Conservation (phyloP, 2,329 filamentous ascomycete species). For the Immersiporthe knoxdaviesiana region DNA sequence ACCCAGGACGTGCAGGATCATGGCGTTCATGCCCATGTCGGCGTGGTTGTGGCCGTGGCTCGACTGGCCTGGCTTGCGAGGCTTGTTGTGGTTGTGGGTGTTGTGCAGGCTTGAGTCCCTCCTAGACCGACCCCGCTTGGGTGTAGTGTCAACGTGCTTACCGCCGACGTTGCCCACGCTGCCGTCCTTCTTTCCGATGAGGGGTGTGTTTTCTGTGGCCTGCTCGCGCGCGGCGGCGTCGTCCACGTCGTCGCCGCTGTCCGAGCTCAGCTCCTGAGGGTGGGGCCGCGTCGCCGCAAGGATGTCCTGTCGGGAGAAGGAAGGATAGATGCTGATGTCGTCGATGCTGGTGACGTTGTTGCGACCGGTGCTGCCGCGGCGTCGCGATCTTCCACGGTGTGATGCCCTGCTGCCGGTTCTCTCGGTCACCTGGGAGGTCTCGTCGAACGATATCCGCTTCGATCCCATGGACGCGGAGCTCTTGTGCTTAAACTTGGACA, state of each 20-base stretch:
- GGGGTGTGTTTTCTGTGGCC: conserved; percentile 44
- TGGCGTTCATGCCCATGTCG: conserved; percentile 94
- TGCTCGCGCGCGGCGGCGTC: conserved; percentile 35
- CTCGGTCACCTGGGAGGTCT: conserved; percentile 38
- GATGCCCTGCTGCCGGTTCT: conserved; percentile 34
- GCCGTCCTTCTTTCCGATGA: conserved; percentile 36
- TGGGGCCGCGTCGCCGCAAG: conserved; percentile 77
- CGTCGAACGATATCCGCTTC: conserved; percentile 30
- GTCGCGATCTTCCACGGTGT: conserved; percentile 46
- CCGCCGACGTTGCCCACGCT: conserved; percentile 36
- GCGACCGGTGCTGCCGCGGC: conserved; percentile 52
- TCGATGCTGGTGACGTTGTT: conserved; percentile 68
- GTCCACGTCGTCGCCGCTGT: conserved; percentile 25
- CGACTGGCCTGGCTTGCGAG: conserved; percentile 63
- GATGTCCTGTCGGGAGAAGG: conserved; percentile 89
- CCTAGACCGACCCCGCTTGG: conserved; percentile 38
- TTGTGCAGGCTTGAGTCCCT: conserved; percentile 64
- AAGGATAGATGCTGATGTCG: conserved; percentile 83
- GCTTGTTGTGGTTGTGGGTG: conserved; percentile 80
- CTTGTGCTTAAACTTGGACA: conserved; percentile 51
- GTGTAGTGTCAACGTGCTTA: conserved; percentile 35
- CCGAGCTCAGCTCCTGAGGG: conserved; percentile 43
- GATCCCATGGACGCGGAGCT: conserved; percentile 31
- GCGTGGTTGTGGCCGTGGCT: conserved; percentile 77
- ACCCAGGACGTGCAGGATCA: conserved; percentile 76